Percentiles rank a stretch among this genome's conserved stretches.
These are phyloP conservation scores for Pelagophyceae sp. DNA, from an alignment of 352 stramenopile genomes.

Conservation along the genomic window DNA sequence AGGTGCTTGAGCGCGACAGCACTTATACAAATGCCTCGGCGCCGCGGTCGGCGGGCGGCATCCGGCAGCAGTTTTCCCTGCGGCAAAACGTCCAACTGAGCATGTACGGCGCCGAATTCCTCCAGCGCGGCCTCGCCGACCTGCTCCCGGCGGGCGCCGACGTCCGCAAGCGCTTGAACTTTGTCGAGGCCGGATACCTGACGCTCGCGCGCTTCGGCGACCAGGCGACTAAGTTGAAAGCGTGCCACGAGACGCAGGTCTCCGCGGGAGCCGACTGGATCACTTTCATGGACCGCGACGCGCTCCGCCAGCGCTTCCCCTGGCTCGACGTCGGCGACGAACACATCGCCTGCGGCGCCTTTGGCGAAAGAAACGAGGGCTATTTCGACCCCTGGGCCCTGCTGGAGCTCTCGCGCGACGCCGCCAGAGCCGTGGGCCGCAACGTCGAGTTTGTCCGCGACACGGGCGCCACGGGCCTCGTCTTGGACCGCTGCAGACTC, in stretches of 20 bases:
- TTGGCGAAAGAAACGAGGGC: conserved; percentile 39
- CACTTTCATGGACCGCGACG: conserved; percentile 28
- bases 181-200: conserved; percentile 1
- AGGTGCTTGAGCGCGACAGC: conserved; percentile 43
- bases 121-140: conserved; percentile 28
- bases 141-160: conserved; percentile 29
- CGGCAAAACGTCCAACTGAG: conserved; percentile 46
- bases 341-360: conserved; percentile 40
- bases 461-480: too few species aligned
- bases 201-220: neutral
- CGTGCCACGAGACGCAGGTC: neutral
- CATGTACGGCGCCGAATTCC: conserved; percentile 43
- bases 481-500: too few species aligned
- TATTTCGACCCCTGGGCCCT: conserved; percentile 52
- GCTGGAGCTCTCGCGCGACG: conserved; percentile 34
- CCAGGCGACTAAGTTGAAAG: neutral
- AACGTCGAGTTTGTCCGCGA: too few species aligned
- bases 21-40: conserved; percentile 40
- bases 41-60: conserved; percentile 40
- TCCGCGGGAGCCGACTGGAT: conserved; percentile 33
- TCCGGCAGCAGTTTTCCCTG: conserved; percentile 47
- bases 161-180: conserved; percentile 16
- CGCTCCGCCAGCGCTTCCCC: conserved; percentile 40
- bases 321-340: conserved; percentile 45
- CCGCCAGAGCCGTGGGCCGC: conserved; percentile 34